Conservation (phyloP, 208 protist genomes). For the Leishmania arabica region DNA sequence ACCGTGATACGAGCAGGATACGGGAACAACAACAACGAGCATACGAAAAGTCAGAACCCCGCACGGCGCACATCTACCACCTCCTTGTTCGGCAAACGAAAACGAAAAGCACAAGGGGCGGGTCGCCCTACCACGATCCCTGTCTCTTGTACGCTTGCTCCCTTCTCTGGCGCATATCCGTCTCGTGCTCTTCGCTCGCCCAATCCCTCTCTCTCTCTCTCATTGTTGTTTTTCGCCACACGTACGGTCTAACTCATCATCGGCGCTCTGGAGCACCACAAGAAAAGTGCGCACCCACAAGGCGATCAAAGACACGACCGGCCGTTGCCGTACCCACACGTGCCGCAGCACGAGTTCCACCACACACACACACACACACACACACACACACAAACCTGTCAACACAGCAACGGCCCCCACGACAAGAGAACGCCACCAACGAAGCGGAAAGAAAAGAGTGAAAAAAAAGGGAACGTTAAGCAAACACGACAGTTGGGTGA, state of each 20-base stretch:
- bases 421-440: not conserved
- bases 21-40: not conserved
- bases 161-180: not conserved
- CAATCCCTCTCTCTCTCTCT: not conserved
- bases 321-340: too few relatives aligned
- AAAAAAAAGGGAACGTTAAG: not conserved
- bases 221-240: not conserved
- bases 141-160: not conserved
- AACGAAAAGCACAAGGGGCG: not conserved
- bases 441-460: not conserved
- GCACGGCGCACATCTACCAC: not conserved
- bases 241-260: constrained; percentile 1
- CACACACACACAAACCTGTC: not conserved
- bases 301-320: not conserved
- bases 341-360: too few relatives aligned
- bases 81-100: not conserved
- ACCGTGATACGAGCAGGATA: not conserved
- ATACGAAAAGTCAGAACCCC: too few relatives aligned
- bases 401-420: not conserved
- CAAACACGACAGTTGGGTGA: not conserved
- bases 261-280: not conserved
- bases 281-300: not conserved
- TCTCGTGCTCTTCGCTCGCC: not conserved
- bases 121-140: not conserved
- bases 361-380: too few relatives aligned